Percentiles rank a stretch among this genome's conserved stretches.
phyloP scores from a whole-genome alignment of 371 early-diverging fungal genomes.

The Entomophthora muscae region DNA sequence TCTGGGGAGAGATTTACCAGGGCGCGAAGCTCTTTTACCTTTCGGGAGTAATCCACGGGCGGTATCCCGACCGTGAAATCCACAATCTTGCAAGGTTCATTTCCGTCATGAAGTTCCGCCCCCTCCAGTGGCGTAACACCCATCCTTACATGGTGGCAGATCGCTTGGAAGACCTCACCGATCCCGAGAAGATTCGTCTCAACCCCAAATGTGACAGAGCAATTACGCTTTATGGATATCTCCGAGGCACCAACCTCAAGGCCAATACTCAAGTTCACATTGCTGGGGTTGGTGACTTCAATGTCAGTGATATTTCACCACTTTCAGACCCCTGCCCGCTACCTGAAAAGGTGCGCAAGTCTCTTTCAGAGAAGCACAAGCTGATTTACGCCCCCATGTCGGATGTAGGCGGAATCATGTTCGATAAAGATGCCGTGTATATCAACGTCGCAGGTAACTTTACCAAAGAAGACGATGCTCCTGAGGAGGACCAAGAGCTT shows the following conservation, averaged over 20 bases:
- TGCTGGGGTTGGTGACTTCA: constrained; percentile 86
- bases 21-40: constrained; percentile 95
- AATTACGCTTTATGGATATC: constrained; percentile 84
- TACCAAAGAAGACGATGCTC: constrained; percentile 30
- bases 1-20: constrained; percentile 97
- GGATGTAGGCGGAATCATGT: constrained; percentile 92
- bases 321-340: constrained; percentile 88
- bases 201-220: constrained; percentile 80
- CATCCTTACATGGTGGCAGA: constrained; percentile 92
- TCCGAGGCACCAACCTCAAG: constrained; percentile 86
- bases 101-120: constrained; percentile 92
- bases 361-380: constrained; percentile 80
- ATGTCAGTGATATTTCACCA: constrained; percentile 47
- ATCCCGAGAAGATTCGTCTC: constrained; percentile 59
- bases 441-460: constrained; percentile 84
- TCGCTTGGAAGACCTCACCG: constrained; percentile 91
- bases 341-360: constrained; percentile 78
- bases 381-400: constrained; percentile 97
- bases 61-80: constrained; percentile 83
- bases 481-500: no score
- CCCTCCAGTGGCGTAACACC: constrained; percentile 87
- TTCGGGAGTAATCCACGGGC: constrained; percentile 83
- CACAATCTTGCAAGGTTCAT: constrained; percentile 90
- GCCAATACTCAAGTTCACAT: constrained; percentile 71
- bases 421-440: constrained; percentile 96